Evolutionary conservation across 1,139 yeast genomes (phyloP).

Genomic region (Zhuliangozyma parablackwelliae): DNA sequence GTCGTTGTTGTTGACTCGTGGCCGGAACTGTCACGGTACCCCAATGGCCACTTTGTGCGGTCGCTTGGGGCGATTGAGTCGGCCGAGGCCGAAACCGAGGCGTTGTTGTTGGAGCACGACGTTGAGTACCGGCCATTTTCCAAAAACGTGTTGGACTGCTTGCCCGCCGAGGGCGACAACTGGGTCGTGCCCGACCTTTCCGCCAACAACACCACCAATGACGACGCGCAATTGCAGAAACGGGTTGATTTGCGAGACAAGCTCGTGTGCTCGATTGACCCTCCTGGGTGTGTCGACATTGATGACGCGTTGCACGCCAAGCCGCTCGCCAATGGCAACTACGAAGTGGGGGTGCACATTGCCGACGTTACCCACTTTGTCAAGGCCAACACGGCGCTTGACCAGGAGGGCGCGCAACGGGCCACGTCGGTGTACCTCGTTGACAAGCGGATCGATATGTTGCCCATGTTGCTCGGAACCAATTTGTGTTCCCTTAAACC

Average conservation of each 20-base stretch:
- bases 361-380: conserved; percentile 99
- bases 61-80: conserved; percentile 86
- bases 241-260: conserved; percentile 85
- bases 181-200: conserved; percentile 81
- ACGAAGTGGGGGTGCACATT: conserved; percentile 96
- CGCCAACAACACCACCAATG: conserved; percentile 26
- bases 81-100: conserved; percentile 95
- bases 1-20: conserved; percentile 91
- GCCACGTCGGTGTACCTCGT: conserved; percentile 97
- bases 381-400: conserved; percentile 86
- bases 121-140: conserved; percentile 96
- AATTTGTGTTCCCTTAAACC: conserved; percentile 94
- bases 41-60: conserved; percentile 93
- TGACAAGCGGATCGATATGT: conserved; percentile 99
- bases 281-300: conserved; percentile 97
- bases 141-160: conserved; percentile 83
- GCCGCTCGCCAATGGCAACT: conserved; percentile 82
- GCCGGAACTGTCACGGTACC: conserved; percentile 80
- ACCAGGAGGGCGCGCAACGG: conserved; percentile 93
- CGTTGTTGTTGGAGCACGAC: conserved; percentile 87
- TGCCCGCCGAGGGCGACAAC: conserved; percentile 87
- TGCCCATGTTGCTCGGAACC: conserved; percentile 93
- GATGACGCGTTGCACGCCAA: conserved; percentile 97
- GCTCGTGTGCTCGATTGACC: conserved; percentile 92
- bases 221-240: conserved; percentile 57